Percentiles rank a stretch among this genome's conserved stretches.
Conservation (phyloP, 768 basidiomycete genomes). For the Amylocystis lapponica region DNA sequence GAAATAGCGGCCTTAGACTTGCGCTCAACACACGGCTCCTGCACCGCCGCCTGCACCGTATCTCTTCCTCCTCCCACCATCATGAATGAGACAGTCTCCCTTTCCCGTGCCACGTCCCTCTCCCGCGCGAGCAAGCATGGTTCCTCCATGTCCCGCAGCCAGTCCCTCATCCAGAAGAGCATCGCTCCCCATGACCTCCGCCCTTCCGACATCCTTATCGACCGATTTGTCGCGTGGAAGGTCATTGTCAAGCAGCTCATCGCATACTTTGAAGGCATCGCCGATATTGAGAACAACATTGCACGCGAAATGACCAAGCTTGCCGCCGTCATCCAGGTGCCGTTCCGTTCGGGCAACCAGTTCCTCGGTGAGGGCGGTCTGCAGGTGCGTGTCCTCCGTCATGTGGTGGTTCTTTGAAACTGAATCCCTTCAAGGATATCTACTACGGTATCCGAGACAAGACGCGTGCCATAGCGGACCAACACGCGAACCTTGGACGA, state of each 20-base stretch:
- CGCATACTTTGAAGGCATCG: slow-evolving; percentile 80
- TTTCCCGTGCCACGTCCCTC: slow-evolving; percentile 68
- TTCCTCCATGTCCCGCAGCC: slow-evolving; percentile 72
- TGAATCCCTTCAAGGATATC: slow-evolving; percentile 53
- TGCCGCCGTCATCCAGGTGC: slow-evolving; percentile 94
- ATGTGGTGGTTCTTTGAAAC: not conserved
- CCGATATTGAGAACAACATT: slow-evolving; percentile 93
- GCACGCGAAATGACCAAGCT: slow-evolving; percentile 91
- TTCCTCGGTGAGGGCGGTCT: slow-evolving; percentile 97
- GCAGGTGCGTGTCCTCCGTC: slow-evolving; percentile 59
- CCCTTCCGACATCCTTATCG: slow-evolving; percentile 94
- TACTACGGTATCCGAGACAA: slow-evolving; percentile 93
- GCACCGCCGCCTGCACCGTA: not conserved
- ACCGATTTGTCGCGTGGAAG: slow-evolving; percentile 93
- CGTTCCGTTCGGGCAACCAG: slow-evolving; percentile 92
- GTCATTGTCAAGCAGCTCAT: slow-evolving; percentile 94
- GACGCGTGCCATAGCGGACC: slow-evolving; percentile 88
- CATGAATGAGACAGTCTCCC: slow-evolving; percentile 36
- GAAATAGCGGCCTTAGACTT: too few relatives aligned
- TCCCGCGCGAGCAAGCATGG: slow-evolving; percentile 56
- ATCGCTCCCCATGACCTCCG: slow-evolving; percentile 84
- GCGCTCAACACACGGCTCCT: not conserved
- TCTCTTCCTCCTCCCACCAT: not conserved
- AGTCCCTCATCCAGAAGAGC: slow-evolving; percentile 93
- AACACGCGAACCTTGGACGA: slow-evolving; percentile 92